Evolutionary conservation across 768 basidiomycete species (phyloP).

Genomic region (Peribolospora baueri): DNA sequence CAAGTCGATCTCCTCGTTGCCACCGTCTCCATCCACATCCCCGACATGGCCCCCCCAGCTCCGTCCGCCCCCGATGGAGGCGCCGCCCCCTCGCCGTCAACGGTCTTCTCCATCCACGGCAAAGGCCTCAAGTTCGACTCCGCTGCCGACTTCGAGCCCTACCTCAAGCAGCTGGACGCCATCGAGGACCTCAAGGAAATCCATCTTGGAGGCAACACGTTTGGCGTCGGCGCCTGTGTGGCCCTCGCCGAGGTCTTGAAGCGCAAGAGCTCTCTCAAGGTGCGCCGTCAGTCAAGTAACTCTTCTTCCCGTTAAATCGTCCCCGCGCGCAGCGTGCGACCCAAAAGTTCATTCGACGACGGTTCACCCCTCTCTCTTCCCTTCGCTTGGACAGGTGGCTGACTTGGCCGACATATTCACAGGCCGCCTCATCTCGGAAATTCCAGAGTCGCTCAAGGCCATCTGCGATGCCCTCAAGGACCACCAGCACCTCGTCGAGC

Average conservation of each 20-base stretch:
- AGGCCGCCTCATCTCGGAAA: slow-evolving; percentile 81
- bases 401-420: slow-evolving; percentile 97
- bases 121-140: slow-evolving; percentile 58
- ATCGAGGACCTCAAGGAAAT: slow-evolving; percentile 49
- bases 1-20: too few species aligned
- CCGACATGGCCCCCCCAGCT: too few species aligned
- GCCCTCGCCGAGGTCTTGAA: slow-evolving; percentile 58
- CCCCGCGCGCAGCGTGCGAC: neutral
- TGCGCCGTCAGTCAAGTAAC: slow-evolving; percentile 18
- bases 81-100: slow-evolving; percentile 4
- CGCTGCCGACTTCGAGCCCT: slow-evolving; percentile 46
- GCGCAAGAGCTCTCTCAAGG: slow-evolving; percentile 44
- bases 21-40: too few species aligned
- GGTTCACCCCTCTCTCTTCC: neutral
- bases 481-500: slow-evolving; percentile 55
- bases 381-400: slow-evolving; percentile 37
- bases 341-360: neutral
- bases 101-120: slow-evolving; percentile 33
- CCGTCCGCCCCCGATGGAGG: neutral
- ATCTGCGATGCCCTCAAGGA: slow-evolving; percentile 67
- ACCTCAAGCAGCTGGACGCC: slow-evolving; percentile 27
- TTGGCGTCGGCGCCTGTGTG: slow-evolving; percentile 70
- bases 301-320: neutral
- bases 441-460: slow-evolving; percentile 64
- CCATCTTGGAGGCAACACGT: slow-evolving; percentile 76